phyloP scores from a whole-genome alignment of 495 filamentous ascomycete species.

The Aspergillus cavernicola region DNA sequence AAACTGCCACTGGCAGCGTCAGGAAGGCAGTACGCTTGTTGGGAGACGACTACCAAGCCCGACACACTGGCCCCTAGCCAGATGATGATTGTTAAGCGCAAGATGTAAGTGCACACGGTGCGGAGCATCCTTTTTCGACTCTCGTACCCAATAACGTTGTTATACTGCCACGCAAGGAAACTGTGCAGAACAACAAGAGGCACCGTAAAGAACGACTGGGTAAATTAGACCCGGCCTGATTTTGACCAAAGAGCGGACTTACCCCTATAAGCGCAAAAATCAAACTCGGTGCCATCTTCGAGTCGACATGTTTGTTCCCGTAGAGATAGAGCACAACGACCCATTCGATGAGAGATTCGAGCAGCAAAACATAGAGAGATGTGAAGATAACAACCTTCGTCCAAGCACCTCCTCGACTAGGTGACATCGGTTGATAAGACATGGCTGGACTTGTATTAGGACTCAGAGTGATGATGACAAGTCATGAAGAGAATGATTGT shows the following conservation, averaged over 20 bases:
- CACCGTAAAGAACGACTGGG: slow-evolving; percentile 38
- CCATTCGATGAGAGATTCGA: slow-evolving; percentile 37
- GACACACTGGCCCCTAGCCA: slow-evolving; percentile 42
- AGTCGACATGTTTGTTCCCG: slow-evolving; percentile 33
- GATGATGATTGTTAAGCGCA: slow-evolving; percentile 33
- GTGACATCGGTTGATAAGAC: slow-evolving; percentile 21
- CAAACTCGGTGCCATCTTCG: slow-evolving; percentile 42
- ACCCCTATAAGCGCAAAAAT: slow-evolving; percentile 38
- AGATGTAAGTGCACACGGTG: slow-evolving; percentile 37
- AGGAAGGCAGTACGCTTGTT: slow-evolving; percentile 37
- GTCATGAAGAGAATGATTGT: background rate
- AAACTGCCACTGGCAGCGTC: slow-evolving; percentile 24
- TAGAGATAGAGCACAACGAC: slow-evolving; percentile 40
- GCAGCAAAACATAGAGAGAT: slow-evolving; percentile 36
- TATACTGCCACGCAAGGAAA: slow-evolving; percentile 44
- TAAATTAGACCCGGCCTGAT: slow-evolving; percentile 4
- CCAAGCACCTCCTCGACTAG: slow-evolving; percentile 35
- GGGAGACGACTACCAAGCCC: slow-evolving; percentile 40
- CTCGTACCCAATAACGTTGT: slow-evolving; percentile 35
- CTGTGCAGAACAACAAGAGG: slow-evolving; percentile 41
- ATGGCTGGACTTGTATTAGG: slow-evolving; percentile 16
- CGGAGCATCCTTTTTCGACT: slow-evolving; percentile 34
- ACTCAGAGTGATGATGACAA: background rate
- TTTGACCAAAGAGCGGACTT: slow-evolving; percentile 6
- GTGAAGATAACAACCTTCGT: slow-evolving; percentile 41